A percentile compares a stretch with the other conserved stretches of the same genome.
Evolutionary conservation across 164 flowering plant genomes (phyloP).

Genomic region (Annona squamosa): DNA sequence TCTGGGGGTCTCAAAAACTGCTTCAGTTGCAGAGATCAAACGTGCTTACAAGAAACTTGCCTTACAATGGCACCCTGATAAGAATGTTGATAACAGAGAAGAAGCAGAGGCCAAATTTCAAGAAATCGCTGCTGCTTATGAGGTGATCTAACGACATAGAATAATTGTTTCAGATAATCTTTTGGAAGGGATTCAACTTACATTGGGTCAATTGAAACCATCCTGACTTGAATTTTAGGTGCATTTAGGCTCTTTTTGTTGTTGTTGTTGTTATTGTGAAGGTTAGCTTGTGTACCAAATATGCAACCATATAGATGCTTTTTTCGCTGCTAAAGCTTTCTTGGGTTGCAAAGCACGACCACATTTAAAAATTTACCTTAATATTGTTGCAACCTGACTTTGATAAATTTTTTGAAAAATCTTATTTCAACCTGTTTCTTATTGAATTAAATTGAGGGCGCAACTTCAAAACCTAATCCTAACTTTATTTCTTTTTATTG

Average conservation of each 20-base stretch:
- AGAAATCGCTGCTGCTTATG: constrained; percentile 98
- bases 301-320: too few relatives aligned
- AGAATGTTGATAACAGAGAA: constrained; percentile 90
- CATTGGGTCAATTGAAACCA: neutral
- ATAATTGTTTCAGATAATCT: neutral
- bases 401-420: too few relatives aligned
- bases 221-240: neutral
- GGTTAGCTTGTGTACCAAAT: too few relatives aligned
- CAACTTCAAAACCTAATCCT: too few relatives aligned
- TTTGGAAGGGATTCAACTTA: neutral
- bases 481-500: too few relatives aligned
- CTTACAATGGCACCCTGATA: constrained; percentile 98
- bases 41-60: constrained; percentile 97
- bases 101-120: constrained; percentile 85
- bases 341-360: too few relatives aligned
- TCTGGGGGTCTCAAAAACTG: constrained; percentile 75
- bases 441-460: too few relatives aligned
- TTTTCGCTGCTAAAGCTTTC: too few relatives aligned
- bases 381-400: too few relatives aligned
- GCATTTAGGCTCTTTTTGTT: neutral
- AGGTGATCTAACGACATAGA: constrained; percentile 37
- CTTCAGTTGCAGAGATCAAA: constrained; percentile 72
- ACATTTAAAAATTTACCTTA: too few relatives aligned
- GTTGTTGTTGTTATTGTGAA: neutral
- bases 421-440: too few relatives aligned